A percentile compares a stretch with the other conserved stretches of the same genome.
These are phyloP conservation scores for Angophora floribunda DNA, from an alignment of 345 rosid genomes.

Conservation along the genomic window DNA sequence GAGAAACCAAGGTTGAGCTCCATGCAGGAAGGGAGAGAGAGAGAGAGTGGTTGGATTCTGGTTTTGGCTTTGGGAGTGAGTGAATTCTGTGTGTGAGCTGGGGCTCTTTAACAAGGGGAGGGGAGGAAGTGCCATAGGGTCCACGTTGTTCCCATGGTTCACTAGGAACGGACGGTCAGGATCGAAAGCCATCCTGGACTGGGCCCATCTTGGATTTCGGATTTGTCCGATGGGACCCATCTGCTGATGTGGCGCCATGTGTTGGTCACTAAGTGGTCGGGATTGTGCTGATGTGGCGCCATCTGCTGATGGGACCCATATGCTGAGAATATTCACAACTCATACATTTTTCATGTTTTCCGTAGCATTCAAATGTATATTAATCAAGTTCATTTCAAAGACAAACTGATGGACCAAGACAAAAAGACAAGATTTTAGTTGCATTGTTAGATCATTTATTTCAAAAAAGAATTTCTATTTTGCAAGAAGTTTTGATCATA, in stretches of 20 bases:
- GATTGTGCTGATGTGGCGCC: too few relatives aligned
- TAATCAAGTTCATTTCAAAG: not conserved
- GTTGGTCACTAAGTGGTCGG: not conserved
- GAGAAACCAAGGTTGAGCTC: conserved; percentile 15
- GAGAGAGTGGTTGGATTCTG: not conserved
- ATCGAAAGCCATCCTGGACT: not conserved
- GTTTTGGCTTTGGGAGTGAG: not conserved
- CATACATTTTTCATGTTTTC: not conserved
- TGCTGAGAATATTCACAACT: not conserved
- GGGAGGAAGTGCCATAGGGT: too few relatives aligned
- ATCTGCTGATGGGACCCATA: too few relatives aligned
- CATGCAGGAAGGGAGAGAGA: conserved; percentile 15
- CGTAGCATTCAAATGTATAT: too few relatives aligned
- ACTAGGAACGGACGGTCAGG: too few relatives aligned
- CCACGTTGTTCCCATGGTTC: too few relatives aligned
- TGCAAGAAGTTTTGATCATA: not conserved
- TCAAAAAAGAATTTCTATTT: not conserved
- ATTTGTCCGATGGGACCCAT: not conserved
- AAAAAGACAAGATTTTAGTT: too few relatives aligned
- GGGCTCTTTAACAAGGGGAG: not conserved
- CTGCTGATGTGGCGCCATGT: not conserved
- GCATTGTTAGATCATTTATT: not conserved
- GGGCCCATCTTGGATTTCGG: not conserved
- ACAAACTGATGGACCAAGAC: not conserved
- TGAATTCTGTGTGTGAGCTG: not conserved